Base-by-base conservation (phyloP, 768 basidiomycete genomes). In the Tubosaeta sp. region DNA sequence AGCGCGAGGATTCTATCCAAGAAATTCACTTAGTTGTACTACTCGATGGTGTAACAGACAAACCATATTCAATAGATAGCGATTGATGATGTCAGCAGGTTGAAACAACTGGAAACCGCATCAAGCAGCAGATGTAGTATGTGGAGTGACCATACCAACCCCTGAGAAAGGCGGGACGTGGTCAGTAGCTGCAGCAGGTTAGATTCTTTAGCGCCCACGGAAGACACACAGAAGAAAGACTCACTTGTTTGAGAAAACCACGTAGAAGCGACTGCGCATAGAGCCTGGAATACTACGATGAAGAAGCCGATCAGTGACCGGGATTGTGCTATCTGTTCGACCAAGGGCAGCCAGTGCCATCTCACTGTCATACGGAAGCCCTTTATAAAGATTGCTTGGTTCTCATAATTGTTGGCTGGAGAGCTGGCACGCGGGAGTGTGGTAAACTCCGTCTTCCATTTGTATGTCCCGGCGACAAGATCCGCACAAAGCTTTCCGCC, bases 381-480 rank as follows among this genome's bases (percentile, higher is more conserved):
- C 26, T 42, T 42, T 14, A 58, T 43, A 22, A 58, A 11, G 14
- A 58, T 9, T 8, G 57, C 53, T 41, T 58, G 57, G 31, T 58
- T 56, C n/a, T 19, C 17, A 17, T 19, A 10, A n/a, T 38, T 19
- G 37, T 38, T 38, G 8, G 17, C 16, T 38, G 17, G 37, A 38
- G 37, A n/a, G 17, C 37, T 19, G 11, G 17, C 9, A 19, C 17
- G 37, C 9, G 37, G 19, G 9, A 17, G n/a, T 38, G 37, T 17
- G 7, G n/a, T 19, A 5, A 38, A 38, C n/a, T n/a, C n/a, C n/a
- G 27, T 29, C 33, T 5, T 38, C 37, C 37, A 38, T 38, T 38
- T 17, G 37, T 38, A 38, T 19, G 17, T 38, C 37, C 17, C 37
- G 9, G 37, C 17, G 17, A 8, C 37, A 9, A 17, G 17, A 10